Evolutionary conservation across 1,284 basidiomycete species (phyloP).

Genomic region (Fomitopsis betulina): DNA sequence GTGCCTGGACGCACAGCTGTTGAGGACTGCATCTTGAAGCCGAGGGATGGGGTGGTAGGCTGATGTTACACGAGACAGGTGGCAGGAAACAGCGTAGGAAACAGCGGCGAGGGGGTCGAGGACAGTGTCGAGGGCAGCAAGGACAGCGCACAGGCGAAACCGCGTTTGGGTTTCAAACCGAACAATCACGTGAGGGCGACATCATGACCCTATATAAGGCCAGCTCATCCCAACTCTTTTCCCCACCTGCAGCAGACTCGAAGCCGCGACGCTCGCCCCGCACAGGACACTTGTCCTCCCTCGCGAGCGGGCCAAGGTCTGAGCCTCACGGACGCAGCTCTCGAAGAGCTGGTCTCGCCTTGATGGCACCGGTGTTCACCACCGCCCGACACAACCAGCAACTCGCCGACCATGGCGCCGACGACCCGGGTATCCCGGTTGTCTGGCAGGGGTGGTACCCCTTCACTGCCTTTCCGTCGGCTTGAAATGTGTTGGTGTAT

Average conservation of each 20-base stretch:
- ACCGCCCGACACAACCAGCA: slow-evolving; percentile 42
- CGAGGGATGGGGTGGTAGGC: slow-evolving; percentile 1
- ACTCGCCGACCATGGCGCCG: slow-evolving; percentile 19
- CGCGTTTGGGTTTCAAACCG: background rate
- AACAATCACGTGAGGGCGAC: slow-evolving; percentile 4
- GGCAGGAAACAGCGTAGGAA: too few species aligned
- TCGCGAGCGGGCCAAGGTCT: slow-evolving; percentile 58
- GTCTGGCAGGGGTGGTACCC: background rate
- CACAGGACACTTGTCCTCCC: slow-evolving; percentile 30
- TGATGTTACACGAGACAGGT: background rate
- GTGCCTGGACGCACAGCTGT: background rate
- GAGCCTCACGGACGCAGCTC: slow-evolving; percentile 42
- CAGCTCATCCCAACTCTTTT: background rate
- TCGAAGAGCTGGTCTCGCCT: slow-evolving; percentile 30
- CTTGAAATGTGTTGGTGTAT: slow-evolving; percentile 23
- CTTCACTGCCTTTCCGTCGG: background rate
- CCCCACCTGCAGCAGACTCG: slow-evolving; percentile 33
- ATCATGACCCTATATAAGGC: background rate
- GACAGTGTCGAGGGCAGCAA: too few species aligned
- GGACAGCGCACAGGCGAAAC: too few species aligned
- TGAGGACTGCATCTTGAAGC: background rate
- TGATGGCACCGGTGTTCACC: slow-evolving; percentile 39
- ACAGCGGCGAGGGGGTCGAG: background rate
- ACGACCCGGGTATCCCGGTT: background rate
- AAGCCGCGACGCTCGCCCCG: slow-evolving; percentile 47